A percentile compares a stretch with the other conserved stretches of the same genome.
phyloP scores from a whole-genome alignment of 1,284 basidiomycete species.

The Mycena citricolor region DNA sequence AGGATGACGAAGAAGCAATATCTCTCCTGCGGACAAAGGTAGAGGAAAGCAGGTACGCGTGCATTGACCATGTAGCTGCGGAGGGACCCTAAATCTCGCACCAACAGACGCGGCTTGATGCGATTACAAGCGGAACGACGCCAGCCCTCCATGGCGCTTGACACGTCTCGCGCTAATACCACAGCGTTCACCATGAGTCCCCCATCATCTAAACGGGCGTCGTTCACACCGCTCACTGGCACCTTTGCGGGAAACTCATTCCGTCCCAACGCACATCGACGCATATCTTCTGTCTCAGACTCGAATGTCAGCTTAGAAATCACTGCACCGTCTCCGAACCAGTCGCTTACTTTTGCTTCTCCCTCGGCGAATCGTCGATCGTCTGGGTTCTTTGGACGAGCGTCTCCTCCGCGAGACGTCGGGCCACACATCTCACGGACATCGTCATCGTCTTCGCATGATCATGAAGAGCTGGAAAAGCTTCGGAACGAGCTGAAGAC shows the following conservation, averaged over 20 bases:
- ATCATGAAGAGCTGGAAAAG: slow-evolving; percentile 47
- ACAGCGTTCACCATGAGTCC: slow-evolving; percentile 38
- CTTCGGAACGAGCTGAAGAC: slow-evolving; percentile 63
- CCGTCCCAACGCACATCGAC: slow-evolving; percentile 56
- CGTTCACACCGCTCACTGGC: slow-evolving; percentile 69
- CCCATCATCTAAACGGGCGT: slow-evolving; percentile 62
- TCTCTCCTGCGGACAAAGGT: slow-evolving; percentile 79
- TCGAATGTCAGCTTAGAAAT: slow-evolving; percentile 36
- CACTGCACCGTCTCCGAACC: slow-evolving; percentile 31
- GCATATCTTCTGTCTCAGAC: slow-evolving; percentile 69
- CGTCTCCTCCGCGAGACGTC: slow-evolving; percentile 39
- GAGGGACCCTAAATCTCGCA: not conserved
- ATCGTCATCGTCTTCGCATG: slow-evolving; percentile 12
- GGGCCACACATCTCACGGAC: slow-evolving; percentile 28
- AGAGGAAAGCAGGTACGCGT: slow-evolving; percentile 80
- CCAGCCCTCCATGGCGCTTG: slow-evolving; percentile 48
- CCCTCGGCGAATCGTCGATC: slow-evolving; percentile 42
- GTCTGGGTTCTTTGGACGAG: slow-evolving; percentile 53
- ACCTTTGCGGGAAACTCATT: slow-evolving; percentile 35
- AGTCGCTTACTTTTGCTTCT: slow-evolving; percentile 31
- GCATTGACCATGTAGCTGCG: not conserved
- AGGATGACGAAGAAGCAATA: slow-evolving; percentile 82
- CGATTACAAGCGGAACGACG: slow-evolving; percentile 83
- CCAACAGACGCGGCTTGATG: slow-evolving; percentile 78
- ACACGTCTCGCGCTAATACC: slow-evolving; percentile 50